Conservation (phyloP, 495 filamentous ascomycete species). For the Melanomma pulvis-pyrius region DNA sequence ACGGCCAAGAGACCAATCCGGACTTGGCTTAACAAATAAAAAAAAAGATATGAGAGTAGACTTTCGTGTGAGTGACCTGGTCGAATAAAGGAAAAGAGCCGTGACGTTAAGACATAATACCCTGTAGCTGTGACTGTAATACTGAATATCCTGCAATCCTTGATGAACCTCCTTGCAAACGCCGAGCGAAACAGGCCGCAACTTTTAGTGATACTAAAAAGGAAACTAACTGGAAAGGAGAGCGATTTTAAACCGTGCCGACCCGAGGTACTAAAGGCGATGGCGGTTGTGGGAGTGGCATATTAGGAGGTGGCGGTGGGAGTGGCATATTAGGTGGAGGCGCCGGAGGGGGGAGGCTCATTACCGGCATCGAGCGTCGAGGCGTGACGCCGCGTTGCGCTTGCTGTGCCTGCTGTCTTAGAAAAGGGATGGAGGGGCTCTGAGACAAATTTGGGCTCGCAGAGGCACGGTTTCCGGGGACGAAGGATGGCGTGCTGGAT, state of each 20-base stretch:
- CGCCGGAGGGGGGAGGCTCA: slow-evolving; percentile 43
- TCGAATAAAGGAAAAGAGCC: background rate
- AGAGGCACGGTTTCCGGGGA: slow-evolving; percentile 29
- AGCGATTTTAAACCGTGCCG: slow-evolving; percentile 5
- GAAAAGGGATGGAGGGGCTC: slow-evolving; percentile 9
- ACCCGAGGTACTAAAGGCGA: background rate
- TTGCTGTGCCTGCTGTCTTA: slow-evolving; percentile 15
- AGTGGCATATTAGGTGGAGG: slow-evolving; percentile 42
- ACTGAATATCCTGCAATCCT: background rate
- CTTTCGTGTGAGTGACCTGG: background rate
- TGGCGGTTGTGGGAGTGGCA: too few relatives aligned
- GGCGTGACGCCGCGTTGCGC: slow-evolving; percentile 16
- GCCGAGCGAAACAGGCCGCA: background rate
- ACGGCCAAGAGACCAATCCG: too few relatives aligned
- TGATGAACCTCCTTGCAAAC: background rate
- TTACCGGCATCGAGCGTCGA: slow-evolving; percentile 35
- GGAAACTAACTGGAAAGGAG: background rate
- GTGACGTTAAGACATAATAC: slow-evolving; percentile 4
- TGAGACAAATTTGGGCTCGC: background rate
- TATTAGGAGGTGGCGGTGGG: slow-evolving; percentile 38
- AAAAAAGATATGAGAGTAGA: background rate
- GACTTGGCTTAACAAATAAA: too few relatives aligned
- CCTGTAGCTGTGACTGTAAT: background rate
- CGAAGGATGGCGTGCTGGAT: slow-evolving; percentile 27
- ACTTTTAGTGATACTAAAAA: background rate